A percentile compares a stretch with the other conserved stretches of the same genome.
These are phyloP conservation scores for Cytospora piceae DNA, from an alignment of 2,329 filamentous ascomycete genomes.

Conservation along the genomic window DNA sequence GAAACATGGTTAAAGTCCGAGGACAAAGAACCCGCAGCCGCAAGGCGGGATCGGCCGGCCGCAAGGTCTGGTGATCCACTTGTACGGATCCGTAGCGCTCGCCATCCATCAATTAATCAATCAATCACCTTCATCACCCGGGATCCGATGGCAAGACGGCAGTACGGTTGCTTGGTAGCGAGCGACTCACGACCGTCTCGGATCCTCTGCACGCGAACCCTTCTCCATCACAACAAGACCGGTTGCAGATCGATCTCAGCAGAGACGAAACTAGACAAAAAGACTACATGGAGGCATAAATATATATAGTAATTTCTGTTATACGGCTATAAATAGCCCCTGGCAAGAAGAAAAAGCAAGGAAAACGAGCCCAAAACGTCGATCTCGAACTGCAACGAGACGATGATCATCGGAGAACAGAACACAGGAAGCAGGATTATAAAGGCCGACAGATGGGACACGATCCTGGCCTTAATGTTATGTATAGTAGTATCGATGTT, in stretches of 20 bases:
- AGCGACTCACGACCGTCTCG: neutral
- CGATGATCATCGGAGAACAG: neutral
- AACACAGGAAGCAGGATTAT: neutral
- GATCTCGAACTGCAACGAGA: neutral
- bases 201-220: neutral
- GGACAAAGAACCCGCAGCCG: neutral
- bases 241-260: neutral
- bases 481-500: neutral
- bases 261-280: neutral
- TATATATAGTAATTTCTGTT: too few species aligned
- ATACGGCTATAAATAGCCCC: neutral
- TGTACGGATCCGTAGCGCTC: neutral
- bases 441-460: neutral
- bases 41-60: conserved; percentile 3
- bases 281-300: neutral
- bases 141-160: neutral
- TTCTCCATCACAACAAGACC: neutral
- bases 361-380: neutral
- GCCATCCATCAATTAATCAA: too few species aligned
- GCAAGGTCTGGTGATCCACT: neutral
- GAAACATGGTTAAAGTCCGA: neutral
- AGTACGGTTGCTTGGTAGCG: neutral
- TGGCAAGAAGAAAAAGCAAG: neutral
- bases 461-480: neutral
- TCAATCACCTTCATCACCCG: neutral